A percentile compares a stretch with the other conserved stretches of the same genome.
phyloP scores from a whole-genome alignment of 2,329 filamentous ascomycete species.

The Teratosphaeria viscida region DNA sequence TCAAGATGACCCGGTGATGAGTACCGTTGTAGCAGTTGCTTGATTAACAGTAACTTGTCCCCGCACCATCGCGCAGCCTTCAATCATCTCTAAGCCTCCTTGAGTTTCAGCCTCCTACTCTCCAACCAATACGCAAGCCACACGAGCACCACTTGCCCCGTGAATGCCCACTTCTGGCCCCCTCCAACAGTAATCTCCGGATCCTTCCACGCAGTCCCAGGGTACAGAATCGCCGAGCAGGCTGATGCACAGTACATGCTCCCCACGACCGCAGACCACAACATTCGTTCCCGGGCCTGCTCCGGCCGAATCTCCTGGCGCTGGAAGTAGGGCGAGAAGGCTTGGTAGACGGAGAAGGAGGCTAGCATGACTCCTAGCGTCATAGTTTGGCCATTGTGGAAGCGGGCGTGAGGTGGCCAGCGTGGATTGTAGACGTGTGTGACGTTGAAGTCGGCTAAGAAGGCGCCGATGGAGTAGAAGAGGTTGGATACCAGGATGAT shows the following conservation, averaged over 20 bases:
- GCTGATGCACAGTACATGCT: constrained; percentile 37
- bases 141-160: constrained; percentile 13
- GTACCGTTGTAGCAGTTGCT: too few species aligned
- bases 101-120: constrained; percentile 12
- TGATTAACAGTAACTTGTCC: too few species aligned
- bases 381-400: constrained; percentile 45
- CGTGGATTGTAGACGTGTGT: constrained; percentile 39
- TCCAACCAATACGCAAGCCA: constrained; percentile 26
- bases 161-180: constrained; percentile 28
- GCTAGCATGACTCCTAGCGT: constrained; percentile 33
- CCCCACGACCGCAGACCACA: constrained; percentile 29
- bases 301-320: constrained; percentile 4
- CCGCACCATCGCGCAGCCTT: neutral
- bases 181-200: constrained; percentile 34
- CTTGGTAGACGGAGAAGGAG: constrained; percentile 29
- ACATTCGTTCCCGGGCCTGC: constrained; percentile 13
- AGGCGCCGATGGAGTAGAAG: constrained; percentile 24
- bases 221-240: constrained; percentile 37
- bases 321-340: constrained; percentile 9
- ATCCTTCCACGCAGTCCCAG: constrained; percentile 34
- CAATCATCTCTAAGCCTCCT: constrained; percentile 6
- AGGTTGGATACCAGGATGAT: constrained; percentile 25
- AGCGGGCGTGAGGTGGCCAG: constrained; percentile 42
- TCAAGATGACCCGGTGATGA: too few species aligned
- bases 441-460: constrained; percentile 27